phyloP scores from a whole-genome alignment of 768 basidiomycete species.

The Pulveroboletus sp. region DNA sequence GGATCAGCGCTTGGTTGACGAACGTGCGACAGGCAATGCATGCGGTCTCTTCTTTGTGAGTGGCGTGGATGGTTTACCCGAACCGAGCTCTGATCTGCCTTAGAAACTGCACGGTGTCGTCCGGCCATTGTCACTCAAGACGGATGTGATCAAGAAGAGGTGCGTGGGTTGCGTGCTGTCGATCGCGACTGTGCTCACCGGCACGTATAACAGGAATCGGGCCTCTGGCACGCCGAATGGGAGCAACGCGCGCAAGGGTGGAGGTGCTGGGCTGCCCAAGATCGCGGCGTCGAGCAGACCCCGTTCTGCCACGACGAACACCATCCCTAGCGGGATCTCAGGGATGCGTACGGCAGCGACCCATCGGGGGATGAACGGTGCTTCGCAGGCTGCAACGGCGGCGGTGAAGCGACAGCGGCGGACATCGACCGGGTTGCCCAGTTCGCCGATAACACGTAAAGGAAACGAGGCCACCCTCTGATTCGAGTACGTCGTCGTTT shows the following conservation, averaged over 20 bases:
- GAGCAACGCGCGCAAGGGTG: constrained; percentile 57
- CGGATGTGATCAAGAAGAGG: constrained; percentile 97
- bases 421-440: constrained; percentile 59
- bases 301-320: constrained; percentile 65
- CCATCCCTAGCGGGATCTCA: constrained; percentile 46
- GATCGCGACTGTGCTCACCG: background rate
- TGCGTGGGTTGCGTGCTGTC: constrained; percentile 30
- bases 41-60: constrained; percentile 92
- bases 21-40: constrained; percentile 61
- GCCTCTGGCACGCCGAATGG: constrained; percentile 70
- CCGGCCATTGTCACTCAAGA: constrained; percentile 91
- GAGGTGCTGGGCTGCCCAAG: constrained; percentile 62
- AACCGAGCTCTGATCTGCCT: constrained; percentile 10
- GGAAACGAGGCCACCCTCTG: constrained; percentile 20
- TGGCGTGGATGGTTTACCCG: constrained; percentile 17
- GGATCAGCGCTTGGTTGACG: constrained; percentile 16
- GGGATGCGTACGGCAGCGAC: constrained; percentile 39
- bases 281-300: constrained; percentile 73
- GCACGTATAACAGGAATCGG: constrained; percentile 62
- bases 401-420: constrained; percentile 81
- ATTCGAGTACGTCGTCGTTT: constrained; percentile 1
- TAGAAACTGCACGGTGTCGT: constrained; percentile 97
- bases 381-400: constrained; percentile 17
- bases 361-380: constrained; percentile 23
- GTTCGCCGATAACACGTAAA: constrained; percentile 34